Percentiles rank a stretch among this genome's conserved stretches.
Evolutionary conservation across 768 basidiomycete genomes (phyloP).

Genomic region (Kwoniella sp.): DNA sequence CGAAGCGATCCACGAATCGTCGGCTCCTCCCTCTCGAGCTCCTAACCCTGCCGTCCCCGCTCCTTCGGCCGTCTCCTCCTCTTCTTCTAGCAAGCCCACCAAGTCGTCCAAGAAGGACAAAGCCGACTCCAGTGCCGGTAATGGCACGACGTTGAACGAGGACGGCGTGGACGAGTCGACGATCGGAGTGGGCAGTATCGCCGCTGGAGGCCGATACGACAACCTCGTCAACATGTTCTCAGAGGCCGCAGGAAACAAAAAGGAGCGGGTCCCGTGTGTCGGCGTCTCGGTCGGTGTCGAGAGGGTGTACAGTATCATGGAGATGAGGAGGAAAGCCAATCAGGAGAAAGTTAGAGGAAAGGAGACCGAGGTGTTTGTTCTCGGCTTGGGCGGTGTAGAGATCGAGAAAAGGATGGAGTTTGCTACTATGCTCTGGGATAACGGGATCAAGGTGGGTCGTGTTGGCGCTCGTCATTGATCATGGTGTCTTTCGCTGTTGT

Average conservation of each 20-base stretch:
- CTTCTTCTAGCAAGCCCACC: conserved; percentile 28
- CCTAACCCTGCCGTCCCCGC: conserved; percentile 62
- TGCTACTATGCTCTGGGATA: conserved; percentile 76
- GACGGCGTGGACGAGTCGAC: conserved; percentile 89
- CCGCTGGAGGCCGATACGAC: conserved; percentile 97
- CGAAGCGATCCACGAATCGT: conserved; percentile 90
- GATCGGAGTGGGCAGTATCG: conserved; percentile 97
- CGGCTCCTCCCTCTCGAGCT: conserved; percentile 83
- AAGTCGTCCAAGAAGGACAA: conserved; percentile 27
- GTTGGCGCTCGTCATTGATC: not conserved
- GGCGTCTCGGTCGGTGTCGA: conserved; percentile 93
- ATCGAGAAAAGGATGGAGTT: conserved; percentile 80
- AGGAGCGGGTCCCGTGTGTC: conserved; percentile 72
- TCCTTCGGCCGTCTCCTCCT: conserved; percentile 37
- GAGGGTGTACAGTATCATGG: conserved; percentile 85
- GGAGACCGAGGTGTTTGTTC: conserved; percentile 90
- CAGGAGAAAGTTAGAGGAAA: conserved; percentile 69
- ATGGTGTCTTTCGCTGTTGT: too few relatives aligned
- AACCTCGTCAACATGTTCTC: conserved; percentile 86
- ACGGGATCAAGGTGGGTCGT: conserved; percentile 76
- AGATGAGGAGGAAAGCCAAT: conserved; percentile 73
- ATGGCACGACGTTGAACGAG: conserved; percentile 64
- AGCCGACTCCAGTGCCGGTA: conserved; percentile 4
- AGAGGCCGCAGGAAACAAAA: conserved; percentile 69
- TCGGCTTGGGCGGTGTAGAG: conserved; percentile 85